Percentiles rank a stretch among this genome's conserved stretches.
Conservation (phyloP, 2,329 filamentous ascomycete species). For the Trichoderma koningii region DNA sequence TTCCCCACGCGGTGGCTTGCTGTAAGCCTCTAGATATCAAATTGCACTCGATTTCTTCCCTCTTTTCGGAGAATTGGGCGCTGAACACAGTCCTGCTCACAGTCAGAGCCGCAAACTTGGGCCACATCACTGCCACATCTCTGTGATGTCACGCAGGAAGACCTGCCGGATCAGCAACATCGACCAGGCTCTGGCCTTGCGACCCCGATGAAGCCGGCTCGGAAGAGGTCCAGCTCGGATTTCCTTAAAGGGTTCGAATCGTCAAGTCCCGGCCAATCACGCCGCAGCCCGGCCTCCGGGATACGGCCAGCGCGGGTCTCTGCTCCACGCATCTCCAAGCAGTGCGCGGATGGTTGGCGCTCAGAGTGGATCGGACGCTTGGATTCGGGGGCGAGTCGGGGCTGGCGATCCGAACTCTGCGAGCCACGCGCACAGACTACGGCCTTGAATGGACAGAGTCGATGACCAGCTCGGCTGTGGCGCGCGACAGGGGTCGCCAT, state of each 20-base stretch:
- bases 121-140: too few species aligned
- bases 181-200: background rate
- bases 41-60: background rate
- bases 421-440: constrained; percentile 6
- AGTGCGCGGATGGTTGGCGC: background rate
- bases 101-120: background rate
- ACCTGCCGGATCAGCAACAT: background rate
- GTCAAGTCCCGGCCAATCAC: constrained; percentile 18
- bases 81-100: background rate
- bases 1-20: constrained; percentile 19
- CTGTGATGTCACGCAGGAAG: constrained; percentile 16
- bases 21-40: background rate
- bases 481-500: background rate
- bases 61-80: background rate
- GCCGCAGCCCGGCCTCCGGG: constrained; percentile 20
- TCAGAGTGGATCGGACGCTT: constrained; percentile 3
- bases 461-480: constrained; percentile 13
- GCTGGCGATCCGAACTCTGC: background rate
- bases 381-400: background rate
- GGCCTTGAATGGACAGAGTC: constrained; percentile 9
- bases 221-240: constrained; percentile 4
- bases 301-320: constrained; percentile 17
- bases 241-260: constrained; percentile 11
- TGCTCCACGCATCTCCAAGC: constrained; percentile 3
- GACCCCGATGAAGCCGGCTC: constrained; percentile 20